These are phyloP conservation scores for Austroboletus olivaceoglutinosus DNA, from an alignment of 1,284 basidiomycete genomes.

Conservation along the genomic window DNA sequence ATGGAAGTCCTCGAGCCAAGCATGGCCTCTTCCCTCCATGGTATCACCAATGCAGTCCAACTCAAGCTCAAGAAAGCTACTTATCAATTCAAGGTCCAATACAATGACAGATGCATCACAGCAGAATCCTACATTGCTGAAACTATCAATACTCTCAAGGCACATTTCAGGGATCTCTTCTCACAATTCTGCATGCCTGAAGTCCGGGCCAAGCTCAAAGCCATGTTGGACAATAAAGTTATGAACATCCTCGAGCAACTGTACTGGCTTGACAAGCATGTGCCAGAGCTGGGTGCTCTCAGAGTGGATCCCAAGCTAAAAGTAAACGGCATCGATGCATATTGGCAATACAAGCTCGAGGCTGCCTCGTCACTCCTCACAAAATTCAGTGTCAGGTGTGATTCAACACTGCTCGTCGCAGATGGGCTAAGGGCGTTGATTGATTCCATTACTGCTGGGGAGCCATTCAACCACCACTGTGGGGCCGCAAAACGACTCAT, in stretches of 20 bases:
- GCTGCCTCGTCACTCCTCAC: constrained; percentile 90
- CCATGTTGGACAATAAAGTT: constrained; percentile 92
- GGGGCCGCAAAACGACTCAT: constrained; percentile 85
- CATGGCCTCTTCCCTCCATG: constrained; percentile 94
- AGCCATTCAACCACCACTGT: constrained; percentile 93
- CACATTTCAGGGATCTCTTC: constrained; percentile 86
- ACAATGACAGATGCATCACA: constrained; percentile 94
- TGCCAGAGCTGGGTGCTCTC: constrained; percentile 72
- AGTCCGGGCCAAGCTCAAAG: constrained; percentile 85
- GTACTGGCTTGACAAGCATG: constrained; percentile 93
- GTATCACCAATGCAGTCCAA: constrained; percentile 95
- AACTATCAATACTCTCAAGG: constrained; percentile 91
- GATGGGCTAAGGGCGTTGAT: constrained; percentile 89
- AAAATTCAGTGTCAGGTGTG: constrained; percentile 95
- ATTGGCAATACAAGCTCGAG: constrained; percentile 96
- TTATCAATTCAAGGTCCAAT: constrained; percentile 99
- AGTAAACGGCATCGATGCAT: constrained; percentile 82
- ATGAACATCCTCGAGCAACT: constrained; percentile 97
- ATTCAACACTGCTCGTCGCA: constrained; percentile 92
- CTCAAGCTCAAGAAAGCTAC: constrained; percentile 94
- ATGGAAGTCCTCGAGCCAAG: constrained; percentile 98
- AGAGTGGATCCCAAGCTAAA: constrained; percentile 71
- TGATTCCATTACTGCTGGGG: constrained; percentile 81
- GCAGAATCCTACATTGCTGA: constrained; percentile 98
- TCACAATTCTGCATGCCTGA: constrained; percentile 86